These are phyloP conservation scores for Trichoderma asperelloides DNA, from an alignment of 495 filamentous ascomycete species.

Conservation along the genomic window DNA sequence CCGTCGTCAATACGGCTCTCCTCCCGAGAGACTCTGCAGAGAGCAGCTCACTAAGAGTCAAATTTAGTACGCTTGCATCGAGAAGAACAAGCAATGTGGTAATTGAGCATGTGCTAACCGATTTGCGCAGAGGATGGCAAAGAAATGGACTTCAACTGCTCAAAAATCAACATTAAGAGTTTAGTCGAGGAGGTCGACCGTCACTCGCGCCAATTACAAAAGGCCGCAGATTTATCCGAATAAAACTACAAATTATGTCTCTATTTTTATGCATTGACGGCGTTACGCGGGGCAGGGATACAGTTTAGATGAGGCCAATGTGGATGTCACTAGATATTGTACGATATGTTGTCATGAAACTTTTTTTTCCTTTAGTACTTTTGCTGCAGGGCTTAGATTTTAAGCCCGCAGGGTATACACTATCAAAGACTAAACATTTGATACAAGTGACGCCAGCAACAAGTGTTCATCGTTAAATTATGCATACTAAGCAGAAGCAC, in stretches of 20 bases:
- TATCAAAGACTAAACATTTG: slow-evolving; percentile 8
- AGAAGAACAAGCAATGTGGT: neutral
- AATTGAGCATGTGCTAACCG: neutral
- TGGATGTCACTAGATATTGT: neutral
- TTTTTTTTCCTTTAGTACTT: slow-evolving; percentile 6
- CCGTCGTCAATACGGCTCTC: slow-evolving; percentile 72
- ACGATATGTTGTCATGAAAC: slow-evolving; percentile 1
- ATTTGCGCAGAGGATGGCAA: slow-evolving; percentile 65
- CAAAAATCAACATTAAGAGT: slow-evolving; percentile 75
- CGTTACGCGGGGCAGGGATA: neutral
- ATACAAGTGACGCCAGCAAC: neutral
- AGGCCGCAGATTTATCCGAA: slow-evolving; percentile 71
- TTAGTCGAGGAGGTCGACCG: slow-evolving; percentile 83
- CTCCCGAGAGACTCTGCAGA: slow-evolving; percentile 57
- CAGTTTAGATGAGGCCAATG: neutral
- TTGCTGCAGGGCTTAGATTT: neutral
- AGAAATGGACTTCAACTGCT: slow-evolving; percentile 58
- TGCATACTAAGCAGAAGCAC: slow-evolving; percentile 72
- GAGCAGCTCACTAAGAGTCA: slow-evolving; percentile 57
- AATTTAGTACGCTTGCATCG: slow-evolving; percentile 59
- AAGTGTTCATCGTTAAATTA: neutral
- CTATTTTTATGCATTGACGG: slow-evolving; percentile 1
- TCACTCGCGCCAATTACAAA: slow-evolving; percentile 69
- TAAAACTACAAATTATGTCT: slow-evolving; percentile 20
- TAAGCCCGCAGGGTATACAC: slow-evolving; percentile 5